Evolutionary conservation across 2,329 filamentous ascomycete species (phyloP), one percentile per base, ranked within the genome.

Genomic region (Colletotrichum sidae): DNA sequence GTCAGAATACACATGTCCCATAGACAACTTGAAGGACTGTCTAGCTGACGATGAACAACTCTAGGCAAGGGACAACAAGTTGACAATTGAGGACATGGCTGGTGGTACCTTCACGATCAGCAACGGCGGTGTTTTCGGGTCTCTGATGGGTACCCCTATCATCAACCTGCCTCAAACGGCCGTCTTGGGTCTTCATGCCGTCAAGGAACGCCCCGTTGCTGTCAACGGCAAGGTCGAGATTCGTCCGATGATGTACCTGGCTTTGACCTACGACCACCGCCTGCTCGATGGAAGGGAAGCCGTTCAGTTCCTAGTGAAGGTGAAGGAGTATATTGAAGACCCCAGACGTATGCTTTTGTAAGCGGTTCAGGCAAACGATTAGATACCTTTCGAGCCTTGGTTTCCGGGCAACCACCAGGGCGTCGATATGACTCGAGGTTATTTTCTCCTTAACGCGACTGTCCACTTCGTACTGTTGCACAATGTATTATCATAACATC

Each of bases 241-340:
- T 72, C 88, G 96, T 70, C 96, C 96, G n/a, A 98, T 99, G 94
- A 99, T 99, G 96, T 98, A 97, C 80, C 88, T 99, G 69, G 96
- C 96, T 46, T 86, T 99, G 66, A 99, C 96, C 12, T 99, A 99
- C 76, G 96, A 99, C 78, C 96, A 99, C 82, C 92, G 96, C 76
- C 88, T 99, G 54, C 85, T 99, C 33, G 96, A 98, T 78, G 96
- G 96, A 55, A 89, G 95, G 76, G 95, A 98, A 83, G 96, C 95
- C 51, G 94, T 97, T 45, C 96, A 95, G 68, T 98, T 98, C 86
- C 84, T 98, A 71, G 91, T 98, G 67, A 97, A 97, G 88, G 85
- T 99, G 74, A 98, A 98, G 88, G 93, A 97, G 79, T 97, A 92
- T 77, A 97, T 98, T 72, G 95, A 98, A 83, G 96, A 98, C 76